A percentile compares a stretch with the other conserved stretches of the same genome.
phyloP scores from a whole-genome alignment of 768 basidiomycete genomes.

The Albatrellus ellisii region DNA sequence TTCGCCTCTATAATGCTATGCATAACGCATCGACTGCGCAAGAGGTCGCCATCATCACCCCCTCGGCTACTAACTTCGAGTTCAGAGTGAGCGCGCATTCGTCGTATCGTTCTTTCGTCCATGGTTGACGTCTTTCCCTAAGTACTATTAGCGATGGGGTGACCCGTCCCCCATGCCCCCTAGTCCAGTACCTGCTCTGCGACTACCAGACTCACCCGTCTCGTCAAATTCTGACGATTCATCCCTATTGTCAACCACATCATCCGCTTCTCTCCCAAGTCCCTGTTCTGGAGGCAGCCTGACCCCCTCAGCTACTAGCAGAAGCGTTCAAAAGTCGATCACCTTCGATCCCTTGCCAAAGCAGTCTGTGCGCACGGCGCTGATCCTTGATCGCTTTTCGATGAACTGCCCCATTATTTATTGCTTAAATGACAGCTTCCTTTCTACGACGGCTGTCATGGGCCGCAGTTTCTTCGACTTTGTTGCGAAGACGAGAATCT shows the following conservation, averaged over 20 bases:
- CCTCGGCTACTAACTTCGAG: conserved; percentile 26
- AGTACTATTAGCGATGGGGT: conserved; percentile 43
- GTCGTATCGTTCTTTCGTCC: no score
- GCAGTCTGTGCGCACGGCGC: conserved; percentile 63
- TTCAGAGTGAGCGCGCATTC: conserved; percentile 23
- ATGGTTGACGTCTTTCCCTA: no score
- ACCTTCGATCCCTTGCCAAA: conserved; percentile 51
- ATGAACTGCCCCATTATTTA: conserved; percentile 51
- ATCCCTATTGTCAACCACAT: no score
- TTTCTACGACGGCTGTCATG: conserved; percentile 45
- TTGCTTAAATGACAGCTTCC: conserved; percentile 59
- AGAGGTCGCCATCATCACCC: conserved; percentile 65
- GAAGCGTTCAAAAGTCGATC: conserved; percentile 24
- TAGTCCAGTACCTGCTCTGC: conserved; percentile 15
- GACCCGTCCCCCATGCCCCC: conserved; percentile 54
- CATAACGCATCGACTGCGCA: conserved; percentile 77
- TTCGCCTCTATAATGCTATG: conserved; percentile 68
- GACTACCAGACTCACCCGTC: background rate
- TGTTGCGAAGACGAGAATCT: conserved; percentile 50
- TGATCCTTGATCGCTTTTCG: conserved; percentile 72
- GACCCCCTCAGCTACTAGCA: background rate
- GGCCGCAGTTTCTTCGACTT: conserved; percentile 68
- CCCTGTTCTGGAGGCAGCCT: background rate
- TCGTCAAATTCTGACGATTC: no score
- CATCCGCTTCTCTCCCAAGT: no score